A percentile compares a stretch with the other conserved stretches of the same genome.
Conservation (phyloP, 306 rosid species). For the Gastrolobium bilobum region DNA sequence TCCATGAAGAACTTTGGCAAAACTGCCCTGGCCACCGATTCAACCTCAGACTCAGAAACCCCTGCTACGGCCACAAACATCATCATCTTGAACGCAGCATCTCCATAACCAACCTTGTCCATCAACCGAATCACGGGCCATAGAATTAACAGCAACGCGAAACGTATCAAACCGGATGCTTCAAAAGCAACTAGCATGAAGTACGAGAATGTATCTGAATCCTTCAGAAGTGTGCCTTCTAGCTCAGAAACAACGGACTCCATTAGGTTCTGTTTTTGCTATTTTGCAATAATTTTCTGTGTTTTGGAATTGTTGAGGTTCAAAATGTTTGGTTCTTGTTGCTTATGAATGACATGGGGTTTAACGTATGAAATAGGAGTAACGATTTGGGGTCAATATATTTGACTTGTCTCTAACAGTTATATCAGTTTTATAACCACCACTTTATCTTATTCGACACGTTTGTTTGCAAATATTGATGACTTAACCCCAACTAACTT, state of each 20-base stretch:
- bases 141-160: slow-evolving; percentile 59
- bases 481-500: no score
- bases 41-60: slow-evolving; percentile 60
- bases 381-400: slow-evolving; percentile 19
- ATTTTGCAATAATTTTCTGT: not conserved
- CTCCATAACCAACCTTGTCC: slow-evolving; percentile 51
- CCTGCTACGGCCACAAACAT: slow-evolving; percentile 73
- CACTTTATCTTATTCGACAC: not conserved
- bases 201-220: slow-evolving; percentile 71
- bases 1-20: slow-evolving; percentile 89
- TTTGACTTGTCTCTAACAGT: slow-evolving; percentile 49
- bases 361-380: slow-evolving; percentile 42
- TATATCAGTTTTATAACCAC: slow-evolving; percentile 78
- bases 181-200: slow-evolving; percentile 91
- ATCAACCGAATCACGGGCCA: slow-evolving; percentile 75
- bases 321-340: not conserved
- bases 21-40: slow-evolving; percentile 85
- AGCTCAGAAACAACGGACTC: slow-evolving; percentile 76
- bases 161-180: slow-evolving; percentile 84
- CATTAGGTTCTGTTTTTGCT: slow-evolving; percentile 38
- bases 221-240: slow-evolving; percentile 85
- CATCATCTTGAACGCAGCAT: slow-evolving; percentile 60
- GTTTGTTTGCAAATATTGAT: no score
- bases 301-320: not conserved
- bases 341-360: slow-evolving; percentile 27